phyloP scores from a whole-genome alignment of 2,329 filamentous ascomycete species.

The Diaporthe humulicola region DNA sequence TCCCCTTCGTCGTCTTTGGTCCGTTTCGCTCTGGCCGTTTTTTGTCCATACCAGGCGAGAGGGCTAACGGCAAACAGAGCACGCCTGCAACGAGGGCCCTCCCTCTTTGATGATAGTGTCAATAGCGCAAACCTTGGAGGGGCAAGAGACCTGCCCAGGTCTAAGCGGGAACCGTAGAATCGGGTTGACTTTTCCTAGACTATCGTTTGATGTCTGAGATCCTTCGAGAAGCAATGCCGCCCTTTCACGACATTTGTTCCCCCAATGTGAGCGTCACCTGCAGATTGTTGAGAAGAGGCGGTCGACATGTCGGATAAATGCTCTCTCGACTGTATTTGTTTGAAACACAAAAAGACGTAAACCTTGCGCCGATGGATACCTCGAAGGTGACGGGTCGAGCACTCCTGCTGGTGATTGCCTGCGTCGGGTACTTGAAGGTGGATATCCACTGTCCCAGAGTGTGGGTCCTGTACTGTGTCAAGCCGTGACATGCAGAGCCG shows the following conservation, averaged over 20 bases:
- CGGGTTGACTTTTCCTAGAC: constrained; percentile 10
- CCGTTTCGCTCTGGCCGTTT: background rate
- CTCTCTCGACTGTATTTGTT: background rate
- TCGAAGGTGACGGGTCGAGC: background rate
- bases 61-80: background rate
- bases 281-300: background rate
- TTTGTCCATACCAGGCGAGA: background rate
- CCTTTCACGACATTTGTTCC: background rate
- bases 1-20: constrained; percentile 12
- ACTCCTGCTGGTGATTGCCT: constrained; percentile 13
- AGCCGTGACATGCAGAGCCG: constrained; percentile 16
- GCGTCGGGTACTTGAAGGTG: background rate
- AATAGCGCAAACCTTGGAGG: constrained; percentile 24
- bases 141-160: background rate
- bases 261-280: background rate
- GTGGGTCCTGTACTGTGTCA: constrained; percentile 2
- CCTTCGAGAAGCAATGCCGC: constrained; percentile 20
- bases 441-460: constrained; percentile 1
- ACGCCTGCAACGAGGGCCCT: background rate
- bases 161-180: constrained; percentile 21
- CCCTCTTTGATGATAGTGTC: constrained; percentile 19
- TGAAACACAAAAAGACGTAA: constrained; percentile 13
- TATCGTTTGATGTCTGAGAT: constrained; percentile 27
- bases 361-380: background rate
- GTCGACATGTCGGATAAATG: background rate